A percentile compares a stretch with the other conserved stretches of the same genome.
Evolutionary conservation across 305 asterid species (phyloP).

Genomic region (Plantago coronopus): DNA sequence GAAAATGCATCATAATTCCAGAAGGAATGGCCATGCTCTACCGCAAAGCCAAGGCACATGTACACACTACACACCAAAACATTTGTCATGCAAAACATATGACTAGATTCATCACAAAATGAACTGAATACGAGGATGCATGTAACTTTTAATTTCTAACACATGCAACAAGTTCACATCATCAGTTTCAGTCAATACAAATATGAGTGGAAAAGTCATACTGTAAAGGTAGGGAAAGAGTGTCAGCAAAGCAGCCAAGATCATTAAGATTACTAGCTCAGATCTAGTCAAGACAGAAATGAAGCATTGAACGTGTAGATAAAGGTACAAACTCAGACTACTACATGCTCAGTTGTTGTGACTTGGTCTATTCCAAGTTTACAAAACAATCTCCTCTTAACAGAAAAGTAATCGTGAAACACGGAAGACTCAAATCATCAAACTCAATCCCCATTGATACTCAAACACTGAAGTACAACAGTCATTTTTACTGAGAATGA

Average conservation of each 20-base stretch:
- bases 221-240: background rate
- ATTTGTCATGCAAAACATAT: too few relatives aligned
- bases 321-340: background rate
- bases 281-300: background rate
- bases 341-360: background rate
- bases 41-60: background rate
- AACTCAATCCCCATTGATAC: conserved; percentile 13
- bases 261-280: background rate
- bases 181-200: background rate
- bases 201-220: background rate
- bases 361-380: too few relatives aligned
- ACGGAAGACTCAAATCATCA: background rate
- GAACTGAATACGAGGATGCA: too few relatives aligned
- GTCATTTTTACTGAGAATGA: too few relatives aligned
- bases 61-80: too few relatives aligned
- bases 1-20: conserved; percentile 5
- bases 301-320: background rate
- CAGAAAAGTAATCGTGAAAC: background rate
- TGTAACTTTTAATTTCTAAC: too few relatives aligned
- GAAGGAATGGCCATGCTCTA: conserved; percentile 15
- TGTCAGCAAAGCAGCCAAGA: background rate
- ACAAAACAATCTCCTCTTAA: too few relatives aligned
- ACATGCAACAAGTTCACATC: too few relatives aligned
- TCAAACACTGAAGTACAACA: background rate
- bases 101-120: too few relatives aligned